These are phyloP conservation scores for Skeletonema tropicum DNA, from an alignment of 108 stramenopile species.

Conservation along the genomic window DNA sequence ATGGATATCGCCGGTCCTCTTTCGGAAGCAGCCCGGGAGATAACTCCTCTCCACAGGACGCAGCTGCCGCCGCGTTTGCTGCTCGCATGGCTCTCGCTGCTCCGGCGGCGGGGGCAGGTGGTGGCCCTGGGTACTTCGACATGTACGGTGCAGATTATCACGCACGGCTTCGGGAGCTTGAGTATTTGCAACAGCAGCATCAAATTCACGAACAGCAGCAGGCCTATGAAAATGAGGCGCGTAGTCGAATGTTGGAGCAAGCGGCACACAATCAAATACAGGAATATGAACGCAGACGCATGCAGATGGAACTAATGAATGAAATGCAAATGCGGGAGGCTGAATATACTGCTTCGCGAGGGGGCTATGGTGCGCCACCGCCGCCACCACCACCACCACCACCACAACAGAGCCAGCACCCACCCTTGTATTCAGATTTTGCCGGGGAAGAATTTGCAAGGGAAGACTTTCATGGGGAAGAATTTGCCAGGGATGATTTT, in stretches of 20 bases:
- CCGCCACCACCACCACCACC: neutral
- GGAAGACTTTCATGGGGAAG: neutral
- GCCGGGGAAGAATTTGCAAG: neutral
- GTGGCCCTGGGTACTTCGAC: constrained; percentile 13
- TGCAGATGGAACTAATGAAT: constrained; percentile 40
- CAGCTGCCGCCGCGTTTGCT: constrained; percentile 36
- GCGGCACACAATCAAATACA: constrained; percentile 41
- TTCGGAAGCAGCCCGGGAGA: neutral
- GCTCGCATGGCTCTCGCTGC: constrained; percentile 41
- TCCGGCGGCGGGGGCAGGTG: constrained; percentile 14
- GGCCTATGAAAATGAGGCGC: constrained; percentile 29
- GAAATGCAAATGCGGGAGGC: constrained; percentile 44
- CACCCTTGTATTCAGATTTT: neutral
- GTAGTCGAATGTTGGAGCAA: constrained; percentile 33
- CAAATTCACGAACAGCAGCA: constrained; percentile 36
- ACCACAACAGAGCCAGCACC: neutral
- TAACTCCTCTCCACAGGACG: constrained; percentile 23
- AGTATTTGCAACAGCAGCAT: constrained; percentile 41
- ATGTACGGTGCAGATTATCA: constrained; percentile 24
- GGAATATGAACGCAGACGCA: constrained; percentile 34
- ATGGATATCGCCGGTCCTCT: neutral
- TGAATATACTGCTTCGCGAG: constrained; percentile 11
- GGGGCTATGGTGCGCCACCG: neutral
- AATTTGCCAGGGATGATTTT: neutral
- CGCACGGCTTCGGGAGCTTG: constrained; percentile 26